Percentiles rank a stretch among this genome's conserved stretches.
These are phyloP conservation scores for Penicillium griseofulvum DNA, from an alignment of 2,329 filamentous ascomycete species.

Conservation along the genomic window DNA sequence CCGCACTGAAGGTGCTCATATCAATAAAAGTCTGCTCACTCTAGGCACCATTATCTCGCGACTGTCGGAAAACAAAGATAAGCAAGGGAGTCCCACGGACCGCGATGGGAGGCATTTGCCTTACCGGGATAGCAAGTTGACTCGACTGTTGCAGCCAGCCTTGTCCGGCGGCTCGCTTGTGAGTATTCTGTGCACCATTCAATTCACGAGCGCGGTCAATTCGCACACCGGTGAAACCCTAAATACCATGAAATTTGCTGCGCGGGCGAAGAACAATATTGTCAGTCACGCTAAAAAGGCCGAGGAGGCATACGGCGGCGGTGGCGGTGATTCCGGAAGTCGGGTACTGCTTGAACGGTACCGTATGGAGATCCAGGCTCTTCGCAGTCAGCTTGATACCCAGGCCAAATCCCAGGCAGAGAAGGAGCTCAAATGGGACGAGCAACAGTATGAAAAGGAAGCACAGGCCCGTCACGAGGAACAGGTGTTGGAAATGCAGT, in stretches of 20 bases:
- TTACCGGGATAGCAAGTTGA: slow-evolving; percentile 96
- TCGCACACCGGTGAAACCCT: slow-evolving; percentile 84
- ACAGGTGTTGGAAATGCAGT: slow-evolving; percentile 97
- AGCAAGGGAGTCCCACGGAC: slow-evolving; percentile 67
- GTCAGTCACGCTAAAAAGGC: slow-evolving; percentile 95
- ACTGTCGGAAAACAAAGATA: slow-evolving; percentile 86
- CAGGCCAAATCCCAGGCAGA: slow-evolving; percentile 68
- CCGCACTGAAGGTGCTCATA: slow-evolving; percentile 90
- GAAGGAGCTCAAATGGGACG: slow-evolving; percentile 61
- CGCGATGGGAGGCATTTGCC: slow-evolving; percentile 90
- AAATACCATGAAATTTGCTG: slow-evolving; percentile 95
- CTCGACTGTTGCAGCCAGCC: slow-evolving; percentile 84
- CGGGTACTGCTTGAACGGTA: slow-evolving; percentile 89
- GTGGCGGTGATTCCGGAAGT: slow-evolving; percentile 76
- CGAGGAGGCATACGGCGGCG: slow-evolving; percentile 77
- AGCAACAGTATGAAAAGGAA: slow-evolving; percentile 76
- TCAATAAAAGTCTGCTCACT: slow-evolving; percentile 96
- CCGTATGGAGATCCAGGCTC: slow-evolving; percentile 82
- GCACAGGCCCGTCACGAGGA: slow-evolving; percentile 86
- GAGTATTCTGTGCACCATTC: slow-evolving; percentile 95
- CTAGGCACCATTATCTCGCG: slow-evolving; percentile 92
- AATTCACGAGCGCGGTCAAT: slow-evolving; percentile 71
- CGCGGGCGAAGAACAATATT: slow-evolving; percentile 95
- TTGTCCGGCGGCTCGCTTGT: slow-evolving; percentile 91
- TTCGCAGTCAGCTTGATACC: slow-evolving; percentile 76